phyloP scores from a whole-genome alignment of 768 basidiomycete species.

The Cyclocybe aegerita region DNA sequence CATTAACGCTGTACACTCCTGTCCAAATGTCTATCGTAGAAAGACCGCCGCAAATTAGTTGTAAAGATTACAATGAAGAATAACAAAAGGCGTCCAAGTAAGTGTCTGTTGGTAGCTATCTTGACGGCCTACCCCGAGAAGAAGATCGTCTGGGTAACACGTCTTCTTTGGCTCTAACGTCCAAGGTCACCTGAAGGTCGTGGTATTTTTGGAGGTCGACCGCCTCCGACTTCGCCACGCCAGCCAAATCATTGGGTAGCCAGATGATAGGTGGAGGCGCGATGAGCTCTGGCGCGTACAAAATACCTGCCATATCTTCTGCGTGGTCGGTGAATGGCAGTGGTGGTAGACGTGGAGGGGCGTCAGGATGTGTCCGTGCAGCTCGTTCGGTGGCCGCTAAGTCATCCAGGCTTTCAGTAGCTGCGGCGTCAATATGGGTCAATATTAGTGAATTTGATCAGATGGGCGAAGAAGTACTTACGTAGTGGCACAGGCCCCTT shows the following conservation, averaged over 20 bases:
- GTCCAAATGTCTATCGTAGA: neutral
- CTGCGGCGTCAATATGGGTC: constrained; percentile 28
- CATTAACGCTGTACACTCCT: neutral
- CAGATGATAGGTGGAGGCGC: constrained; percentile 80
- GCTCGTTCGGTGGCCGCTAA: constrained; percentile 76
- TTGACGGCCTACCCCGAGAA: constrained; percentile 24
- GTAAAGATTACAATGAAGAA: constrained; percentile 9
- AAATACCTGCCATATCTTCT: constrained; percentile 72
- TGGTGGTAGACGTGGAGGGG: constrained; percentile 69
- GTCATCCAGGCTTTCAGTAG: constrained; percentile 80
- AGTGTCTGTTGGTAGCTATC: constrained; percentile 12
- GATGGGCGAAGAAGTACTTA: constrained; percentile 35
- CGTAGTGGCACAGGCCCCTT: constrained; percentile 67
- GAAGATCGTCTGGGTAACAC: constrained; percentile 35
- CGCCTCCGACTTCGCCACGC: constrained; percentile 74
- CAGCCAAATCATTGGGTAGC: constrained; percentile 79
- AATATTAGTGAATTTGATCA: constrained; percentile 6
- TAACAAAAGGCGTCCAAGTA: no score
- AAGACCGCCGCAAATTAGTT: constrained; percentile 2
- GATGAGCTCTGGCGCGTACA: constrained; percentile 81
- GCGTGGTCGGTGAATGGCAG: constrained; percentile 73
- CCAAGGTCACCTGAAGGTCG: constrained; percentile 66
- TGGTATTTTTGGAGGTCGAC: constrained; percentile 76
- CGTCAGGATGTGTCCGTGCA: constrained; percentile 75
- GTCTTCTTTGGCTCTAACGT: constrained; percentile 60